phyloP scores from a whole-genome alignment of 2,329 filamentous ascomycete species.

The Fusarium illudens region DNA sequence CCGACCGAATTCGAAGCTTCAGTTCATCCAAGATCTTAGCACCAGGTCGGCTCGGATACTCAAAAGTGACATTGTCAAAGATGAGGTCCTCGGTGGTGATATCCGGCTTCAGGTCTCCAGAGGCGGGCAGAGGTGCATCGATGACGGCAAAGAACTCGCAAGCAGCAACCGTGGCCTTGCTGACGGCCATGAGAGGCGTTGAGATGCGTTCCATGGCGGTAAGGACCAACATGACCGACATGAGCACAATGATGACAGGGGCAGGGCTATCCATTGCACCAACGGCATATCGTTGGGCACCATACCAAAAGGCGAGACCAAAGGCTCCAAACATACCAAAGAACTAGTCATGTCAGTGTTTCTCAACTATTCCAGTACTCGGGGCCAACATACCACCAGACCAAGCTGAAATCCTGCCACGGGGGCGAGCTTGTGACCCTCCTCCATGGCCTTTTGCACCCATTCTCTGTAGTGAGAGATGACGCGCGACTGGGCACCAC shows the following conservation, averaged over 20 bases:
- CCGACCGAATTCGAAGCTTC: constrained; percentile 61
- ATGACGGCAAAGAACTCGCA: constrained; percentile 44
- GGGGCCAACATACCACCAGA: constrained; percentile 16
- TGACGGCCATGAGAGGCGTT: constrained; percentile 49
- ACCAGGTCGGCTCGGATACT: constrained; percentile 34
- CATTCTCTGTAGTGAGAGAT: constrained; percentile 49
- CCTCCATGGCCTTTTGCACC: constrained; percentile 48
- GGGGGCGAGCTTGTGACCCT: constrained; percentile 47
- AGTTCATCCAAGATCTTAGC: constrained; percentile 52
- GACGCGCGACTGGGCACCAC: constrained; percentile 52
- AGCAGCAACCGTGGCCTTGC: constrained; percentile 43
- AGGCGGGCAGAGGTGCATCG: constrained; percentile 35
- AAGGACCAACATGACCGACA: constrained; percentile 51
- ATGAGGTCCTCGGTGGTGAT: constrained; percentile 54
- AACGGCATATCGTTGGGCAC: constrained; percentile 48
- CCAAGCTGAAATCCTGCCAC: constrained; percentile 25
- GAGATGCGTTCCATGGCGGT: constrained; percentile 49
- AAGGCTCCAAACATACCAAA: constrained; percentile 49
- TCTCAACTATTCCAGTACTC: neutral
- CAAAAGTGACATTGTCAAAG: constrained; percentile 46
- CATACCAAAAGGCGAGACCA: constrained; percentile 56
- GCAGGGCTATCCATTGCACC: constrained; percentile 48
- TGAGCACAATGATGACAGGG: constrained; percentile 50
- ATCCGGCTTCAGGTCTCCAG: constrained; percentile 37
- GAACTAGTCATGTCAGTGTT: constrained; percentile 32